Evolutionary conservation across 345 rosid species (phyloP).

Genomic region (Arabidopsis thaliana): DNA sequence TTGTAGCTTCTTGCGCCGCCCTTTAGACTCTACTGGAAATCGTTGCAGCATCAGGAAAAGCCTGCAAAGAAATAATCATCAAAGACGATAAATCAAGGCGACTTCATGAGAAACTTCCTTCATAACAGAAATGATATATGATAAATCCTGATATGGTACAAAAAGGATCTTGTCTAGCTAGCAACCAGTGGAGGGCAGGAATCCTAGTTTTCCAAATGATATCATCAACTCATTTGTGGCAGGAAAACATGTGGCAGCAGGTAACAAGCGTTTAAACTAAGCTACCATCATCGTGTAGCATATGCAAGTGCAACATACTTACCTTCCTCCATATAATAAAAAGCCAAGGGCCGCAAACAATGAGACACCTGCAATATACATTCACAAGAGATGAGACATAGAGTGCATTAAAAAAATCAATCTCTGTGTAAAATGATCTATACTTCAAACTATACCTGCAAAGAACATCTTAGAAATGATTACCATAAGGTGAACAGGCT

Average conservation of each 20-base stretch:
- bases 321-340: slow-evolving; percentile 88
- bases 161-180: slow-evolving; percentile 9
- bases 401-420: slow-evolving; percentile 1
- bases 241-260: slow-evolving; percentile 1
- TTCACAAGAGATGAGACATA: slow-evolving; percentile 16
- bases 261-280: slow-evolving; percentile 12
- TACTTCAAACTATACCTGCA: slow-evolving; percentile 60
- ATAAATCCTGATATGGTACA: background rate
- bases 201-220: background rate
- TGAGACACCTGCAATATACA: slow-evolving; percentile 60
- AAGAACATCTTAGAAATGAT: slow-evolving; percentile 83
- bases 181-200: background rate
- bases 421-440: background rate
- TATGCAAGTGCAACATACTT: slow-evolving; percentile 11
- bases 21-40: slow-evolving; percentile 90
- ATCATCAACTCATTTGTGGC: slow-evolving; percentile 1
- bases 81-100: slow-evolving; percentile 18
- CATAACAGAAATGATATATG: background rate
- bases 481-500: slow-evolving; percentile 57
- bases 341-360: slow-evolving; percentile 73
- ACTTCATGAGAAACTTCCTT: background rate
- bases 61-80: slow-evolving; percentile 44
- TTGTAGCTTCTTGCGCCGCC: slow-evolving; percentile 81
- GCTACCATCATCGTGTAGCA: slow-evolving; percentile 16
- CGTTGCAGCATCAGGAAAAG: slow-evolving; percentile 78